These are phyloP conservation scores for Botrytis galanthina DNA, from an alignment of 2,329 filamentous ascomycete genomes.

Conservation along the genomic window DNA sequence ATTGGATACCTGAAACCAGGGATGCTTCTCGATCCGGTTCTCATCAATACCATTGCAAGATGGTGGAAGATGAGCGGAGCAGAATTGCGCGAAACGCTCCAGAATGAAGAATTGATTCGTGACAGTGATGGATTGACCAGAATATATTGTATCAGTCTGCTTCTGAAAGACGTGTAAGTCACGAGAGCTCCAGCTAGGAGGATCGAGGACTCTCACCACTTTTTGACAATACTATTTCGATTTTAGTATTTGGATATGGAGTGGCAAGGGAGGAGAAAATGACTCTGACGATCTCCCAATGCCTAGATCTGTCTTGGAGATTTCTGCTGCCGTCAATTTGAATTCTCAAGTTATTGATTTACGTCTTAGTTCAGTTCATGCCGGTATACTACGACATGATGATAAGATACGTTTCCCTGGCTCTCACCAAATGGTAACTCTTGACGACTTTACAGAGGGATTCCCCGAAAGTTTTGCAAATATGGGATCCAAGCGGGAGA, in stretches of 20 bases:
- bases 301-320: neutral
- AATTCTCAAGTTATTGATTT: neutral
- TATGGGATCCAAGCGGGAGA: neutral
- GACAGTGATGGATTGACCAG: neutral
- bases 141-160: neutral
- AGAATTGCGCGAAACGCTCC: neutral
- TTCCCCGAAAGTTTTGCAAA: neutral
- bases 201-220: neutral
- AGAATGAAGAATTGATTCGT: neutral
- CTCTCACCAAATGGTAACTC: too few relatives aligned
- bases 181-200: neutral
- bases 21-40: neutral
- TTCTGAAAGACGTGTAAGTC: neutral
- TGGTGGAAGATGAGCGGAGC: neutral
- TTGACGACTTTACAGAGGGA: neutral
- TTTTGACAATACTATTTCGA: neutral
- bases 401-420: too few relatives aligned
- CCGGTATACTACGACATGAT: fast-evolving
- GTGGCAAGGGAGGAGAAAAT: neutral
- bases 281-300: neutral
- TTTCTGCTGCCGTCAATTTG: neutral
- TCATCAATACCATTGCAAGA: neutral
- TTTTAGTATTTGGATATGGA: neutral
- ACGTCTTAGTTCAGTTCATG: neutral
- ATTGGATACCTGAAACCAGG: neutral